Evolutionary conservation across 106 monocot genomes (phyloP).

Genomic region (Dendrobium chrysotoxum): DNA sequence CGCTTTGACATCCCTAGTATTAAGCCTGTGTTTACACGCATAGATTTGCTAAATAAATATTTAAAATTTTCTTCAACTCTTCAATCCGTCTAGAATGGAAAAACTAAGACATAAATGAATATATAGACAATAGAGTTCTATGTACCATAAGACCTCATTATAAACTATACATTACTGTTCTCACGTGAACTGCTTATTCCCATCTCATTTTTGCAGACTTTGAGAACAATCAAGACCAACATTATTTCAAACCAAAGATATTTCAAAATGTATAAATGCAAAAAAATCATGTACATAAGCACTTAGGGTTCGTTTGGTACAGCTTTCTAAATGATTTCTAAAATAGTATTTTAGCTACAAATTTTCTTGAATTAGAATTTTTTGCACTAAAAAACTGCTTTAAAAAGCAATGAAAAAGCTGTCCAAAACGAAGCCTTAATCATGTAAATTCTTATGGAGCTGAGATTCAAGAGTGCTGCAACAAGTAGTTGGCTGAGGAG

Average conservation of each 20-base stretch:
- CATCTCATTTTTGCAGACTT: not conserved
- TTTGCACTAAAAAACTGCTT: too few species aligned
- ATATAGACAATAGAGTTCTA: not conserved
- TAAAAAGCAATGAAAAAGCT: too few species aligned
- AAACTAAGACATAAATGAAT: too few species aligned
- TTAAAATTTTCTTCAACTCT: too few species aligned
- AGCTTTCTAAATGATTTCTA: too few species aligned
- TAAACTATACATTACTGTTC: not conserved
- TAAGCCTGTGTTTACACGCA: too few species aligned
- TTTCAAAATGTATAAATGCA: not conserved
- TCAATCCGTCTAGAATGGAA: too few species aligned
- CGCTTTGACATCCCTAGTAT: too few species aligned
- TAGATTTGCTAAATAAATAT: too few species aligned
- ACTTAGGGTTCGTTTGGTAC: too few species aligned
- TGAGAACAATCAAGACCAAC: not conserved
- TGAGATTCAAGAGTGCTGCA: slow-evolving; percentile 2
- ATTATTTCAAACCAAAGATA: not conserved
- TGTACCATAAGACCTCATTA: not conserved
- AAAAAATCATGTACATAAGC: not conserved
- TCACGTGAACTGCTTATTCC: not conserved
- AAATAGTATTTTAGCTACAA: too few species aligned
- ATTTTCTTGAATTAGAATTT: too few species aligned
- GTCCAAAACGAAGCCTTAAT: slow-evolving; percentile 2
- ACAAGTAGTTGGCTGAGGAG: not conserved
- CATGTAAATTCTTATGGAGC: slow-evolving; percentile 12